Evolutionary conservation across 106 monocot species (phyloP), one percentile per base, ranked within the genome.

Genomic region (Dioscorea dumetorum): DNA sequence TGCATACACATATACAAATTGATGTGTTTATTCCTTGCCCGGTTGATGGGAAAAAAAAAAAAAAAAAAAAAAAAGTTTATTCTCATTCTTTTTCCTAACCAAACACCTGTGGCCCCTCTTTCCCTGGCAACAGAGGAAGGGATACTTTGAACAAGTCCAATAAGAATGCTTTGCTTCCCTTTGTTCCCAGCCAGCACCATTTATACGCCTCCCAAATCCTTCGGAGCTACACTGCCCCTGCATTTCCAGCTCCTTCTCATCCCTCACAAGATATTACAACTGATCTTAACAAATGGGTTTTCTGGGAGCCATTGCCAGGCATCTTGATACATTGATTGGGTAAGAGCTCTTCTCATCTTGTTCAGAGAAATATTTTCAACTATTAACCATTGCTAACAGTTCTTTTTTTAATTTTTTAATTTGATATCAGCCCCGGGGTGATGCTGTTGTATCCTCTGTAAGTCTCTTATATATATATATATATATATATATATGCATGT

Each of bases 381-480:
- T 31, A 4, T 31, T 22, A 0, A 19, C 23, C 32, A 14, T 32
- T 58, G 11, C 57, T 53, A 4, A 78, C 61, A 4, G 0, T 50
- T 60, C 11, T n/a, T 53, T 3, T 72, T 61, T 48, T n/a, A 24
- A 24, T 34, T 20, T 68, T 23, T 33, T 20, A 28, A 28, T 28
- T 28, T 28, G 3, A 28, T 48, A 19, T 5, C 79, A 95, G 95
- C 49, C 95, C 95, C 0, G 95, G 83, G 50, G 74, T 88, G 70
- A 88, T 79, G 85, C 85, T 95, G 60, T 72, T 95, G 0, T 95
- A 82, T 72, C 95, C 95, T 72, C 58, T 95, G 95, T 95, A 91
- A 91, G 95, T 82, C 12, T 5, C 12, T 5, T 63, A n/a, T 11
- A 31, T 51, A 54, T 61, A 57, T 17, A 4, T 54, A 54, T n/a